Conservation (phyloP, 2,329 filamentous ascomycete species). For the Colletotrichum graminicola region DNA sequence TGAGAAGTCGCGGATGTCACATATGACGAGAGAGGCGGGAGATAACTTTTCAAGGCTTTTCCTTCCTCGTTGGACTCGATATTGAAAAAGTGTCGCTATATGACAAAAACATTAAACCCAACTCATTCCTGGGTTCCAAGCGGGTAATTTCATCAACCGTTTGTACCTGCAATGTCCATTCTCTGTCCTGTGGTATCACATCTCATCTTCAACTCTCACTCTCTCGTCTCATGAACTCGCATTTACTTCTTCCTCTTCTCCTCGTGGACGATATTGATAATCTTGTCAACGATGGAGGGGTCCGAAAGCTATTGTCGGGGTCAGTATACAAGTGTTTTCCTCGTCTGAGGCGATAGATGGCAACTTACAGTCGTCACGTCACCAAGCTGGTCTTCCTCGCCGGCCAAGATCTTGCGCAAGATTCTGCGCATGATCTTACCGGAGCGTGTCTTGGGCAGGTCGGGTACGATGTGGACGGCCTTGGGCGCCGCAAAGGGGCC, state of each 20-base stretch:
- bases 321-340: slow-evolving; percentile 16
- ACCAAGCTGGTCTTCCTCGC: slow-evolving; percentile 96
- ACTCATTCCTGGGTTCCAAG: slow-evolving; percentile 13
- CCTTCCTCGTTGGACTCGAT: slow-evolving; percentile 6
- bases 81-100: slow-evolving; percentile 17
- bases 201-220: neutral
- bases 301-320: slow-evolving; percentile 78
- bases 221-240: neutral
- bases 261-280: slow-evolving; percentile 84
- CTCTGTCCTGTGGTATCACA: slow-evolving; percentile 34
- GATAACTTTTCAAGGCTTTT: slow-evolving; percentile 1
- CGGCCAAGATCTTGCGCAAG: slow-evolving; percentile 94
- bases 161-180: slow-evolving; percentile 4
- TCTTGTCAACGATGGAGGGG: slow-evolving; percentile 88
- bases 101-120: slow-evolving; percentile 25
- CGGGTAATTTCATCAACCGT: slow-evolving; percentile 7
- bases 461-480: slow-evolving; percentile 89
- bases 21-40: neutral
- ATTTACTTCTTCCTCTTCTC: slow-evolving; percentile 65
- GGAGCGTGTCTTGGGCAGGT: slow-evolving; percentile 95
- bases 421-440: slow-evolving; percentile 99
- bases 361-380: slow-evolving; percentile 86
- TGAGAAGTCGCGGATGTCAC: neutral
- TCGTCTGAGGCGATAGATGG: slow-evolving; percentile 42
- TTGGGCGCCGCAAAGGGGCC: slow-evolving; percentile 98